Evolutionary conservation across 192 early-diverging fungal genomes (phyloP), one percentile per base, ranked within the genome.

Genomic region (Chytriomyces sp.): DNA sequence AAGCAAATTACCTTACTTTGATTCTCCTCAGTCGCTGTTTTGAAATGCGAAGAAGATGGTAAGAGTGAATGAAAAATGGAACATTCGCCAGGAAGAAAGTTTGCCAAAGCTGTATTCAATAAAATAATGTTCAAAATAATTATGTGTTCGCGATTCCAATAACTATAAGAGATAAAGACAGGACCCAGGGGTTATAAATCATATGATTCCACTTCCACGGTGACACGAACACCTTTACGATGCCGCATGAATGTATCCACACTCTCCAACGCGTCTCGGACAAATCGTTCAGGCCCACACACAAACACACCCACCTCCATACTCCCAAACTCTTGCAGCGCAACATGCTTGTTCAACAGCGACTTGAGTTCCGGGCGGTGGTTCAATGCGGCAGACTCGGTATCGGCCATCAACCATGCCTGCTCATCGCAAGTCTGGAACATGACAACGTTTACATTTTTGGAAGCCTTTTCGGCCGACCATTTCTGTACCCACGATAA

Each of bases 271-370:
- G 35, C 35, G 35, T 35, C 53, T 57, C 53, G 13, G 53, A 20
- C 53, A 57, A 57, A 57, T 13, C 53, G 20, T 13, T 20, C 20
- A 20, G 53, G 53, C 20, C 53, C 53, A 20, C 53, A 57, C 0
- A 57, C 53, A 57, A 57, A 57, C 16, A 57, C 53, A 13, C 53
- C 53, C 20, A 57, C 1, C 53, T 57, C 26, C 53, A 57, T 13
- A 20, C 20, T 20, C 16, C 53, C 53, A 20, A 57, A 13, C 53
- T 57, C 16, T n/a, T 13, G 13, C 3, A 57, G 13, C 0, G 53
- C 45, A 4, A 49, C 23, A 63, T 60, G 71, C 61, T 62, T 62
- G 45, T 62, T 10, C 46, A 70, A 28, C 46, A 70, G 18, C n/a
- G 46, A 20, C 20, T 16, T 16, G 10, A 70, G 26, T 7, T 70